Base-by-base conservation (phyloP, 2,329 filamentous ascomycete species). In the Aspergillus pseudoglaucus region DNA sequence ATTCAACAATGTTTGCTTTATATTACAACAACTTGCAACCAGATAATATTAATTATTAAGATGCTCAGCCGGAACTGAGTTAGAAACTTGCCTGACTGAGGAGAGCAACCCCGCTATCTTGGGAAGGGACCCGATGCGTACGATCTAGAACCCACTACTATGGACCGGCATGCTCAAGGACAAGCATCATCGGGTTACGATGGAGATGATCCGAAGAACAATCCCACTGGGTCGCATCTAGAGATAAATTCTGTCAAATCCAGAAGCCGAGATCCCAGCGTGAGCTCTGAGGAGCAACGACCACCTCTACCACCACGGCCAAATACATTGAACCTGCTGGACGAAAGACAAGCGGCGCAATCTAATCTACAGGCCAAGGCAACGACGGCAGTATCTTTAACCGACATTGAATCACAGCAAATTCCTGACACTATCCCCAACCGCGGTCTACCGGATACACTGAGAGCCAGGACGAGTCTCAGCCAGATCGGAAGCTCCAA, bases 381-480 rank as follows among this genome's bases (percentile, higher is more conserved):
- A 42, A 96, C 90, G 3, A 96, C 90, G 1, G 90, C 90, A 8
- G 63, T 97, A 12, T 91, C 89, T 0, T 79, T 88, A 14, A 78
- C 90, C 52, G 90, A 91, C 56, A 84, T 90, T 47, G 85, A 88
- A 57, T 88, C 86, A 0, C 76, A 90, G 44, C 83, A 83, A 1
- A 85, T 87, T 53, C 82, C 82, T 9, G 87, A 88, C 63, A 82
- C 81, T 50, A 85, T 85, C 59, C 67, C 60, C 42, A 52, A 62
- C 40, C 66, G 64, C 46, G 25, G 25, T n/a, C 58, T 56, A 30
- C 58, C 59, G 7, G 60, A 54, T 9, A 62, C 60, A 12, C 49
- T 66, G 27, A 64, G 58, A 38, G 63, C 61, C 3, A 68, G 60
- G 45, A 58, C 62, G 32, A 71, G 68, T 47, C 56, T 70, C 15